Evolutionary conservation across 2,329 filamentous ascomycete species (phyloP).

Genomic region (Arachnopeziza araneosa): DNA sequence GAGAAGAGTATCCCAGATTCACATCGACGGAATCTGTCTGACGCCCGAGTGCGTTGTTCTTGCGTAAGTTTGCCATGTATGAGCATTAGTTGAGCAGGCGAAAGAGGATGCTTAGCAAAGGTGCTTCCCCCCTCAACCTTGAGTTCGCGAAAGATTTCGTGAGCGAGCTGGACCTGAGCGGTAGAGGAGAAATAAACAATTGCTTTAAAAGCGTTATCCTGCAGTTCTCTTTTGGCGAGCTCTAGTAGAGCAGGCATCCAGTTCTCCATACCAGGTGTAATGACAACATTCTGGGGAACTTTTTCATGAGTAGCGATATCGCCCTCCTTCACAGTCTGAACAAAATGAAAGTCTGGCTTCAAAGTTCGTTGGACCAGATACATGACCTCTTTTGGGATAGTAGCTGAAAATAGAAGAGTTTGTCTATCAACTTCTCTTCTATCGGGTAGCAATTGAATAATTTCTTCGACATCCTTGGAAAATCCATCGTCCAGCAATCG

Average conservation of each 20-base stretch:
- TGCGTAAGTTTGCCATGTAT: slow-evolving; percentile 83
- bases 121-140: slow-evolving; percentile 8
- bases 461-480: slow-evolving; percentile 56
- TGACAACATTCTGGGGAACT: slow-evolving; percentile 74
- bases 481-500: slow-evolving; percentile 96
- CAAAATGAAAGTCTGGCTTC: slow-evolving; percentile 79
- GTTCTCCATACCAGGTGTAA: slow-evolving; percentile 67
- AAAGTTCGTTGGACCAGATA: slow-evolving; percentile 67
- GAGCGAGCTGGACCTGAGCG: slow-evolving; percentile 61
- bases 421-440: slow-evolving; percentile 64
- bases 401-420: slow-evolving; percentile 93
- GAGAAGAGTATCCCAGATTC: slow-evolving; percentile 64
- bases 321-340: slow-evolving; percentile 76
- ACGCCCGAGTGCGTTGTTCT: slow-evolving; percentile 57
- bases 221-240: slow-evolving; percentile 30
- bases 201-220: slow-evolving; percentile 65
- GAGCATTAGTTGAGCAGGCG: slow-evolving; percentile 23
- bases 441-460: slow-evolving; percentile 58
- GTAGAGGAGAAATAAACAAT: slow-evolving; percentile 87
- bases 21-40: slow-evolving; percentile 65
- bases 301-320: slow-evolving; percentile 81
- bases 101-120: slow-evolving; percentile 23
- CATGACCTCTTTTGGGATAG: slow-evolving; percentile 79
- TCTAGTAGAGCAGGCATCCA: slow-evolving; percentile 64
- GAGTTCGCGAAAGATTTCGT: slow-evolving; percentile 43